Evolutionary conservation across 108 stramenopile species (phyloP).

Genomic region (Schizochytrium sp.): DNA sequence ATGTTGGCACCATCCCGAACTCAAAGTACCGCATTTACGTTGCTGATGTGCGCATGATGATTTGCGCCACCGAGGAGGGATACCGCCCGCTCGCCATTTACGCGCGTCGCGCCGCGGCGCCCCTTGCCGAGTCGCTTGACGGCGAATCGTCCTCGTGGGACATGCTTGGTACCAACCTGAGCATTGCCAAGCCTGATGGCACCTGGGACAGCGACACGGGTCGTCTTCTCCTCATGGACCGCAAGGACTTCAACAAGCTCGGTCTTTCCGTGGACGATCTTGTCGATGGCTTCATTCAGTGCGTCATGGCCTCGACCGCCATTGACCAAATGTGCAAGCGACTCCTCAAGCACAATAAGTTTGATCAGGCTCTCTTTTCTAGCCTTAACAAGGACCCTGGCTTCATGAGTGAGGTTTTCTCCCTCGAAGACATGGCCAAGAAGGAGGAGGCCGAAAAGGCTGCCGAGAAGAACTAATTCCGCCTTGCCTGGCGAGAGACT

Average conservation of each 20-base stretch:
- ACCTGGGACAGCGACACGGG: conserved; percentile 20
- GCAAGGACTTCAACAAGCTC: conserved; percentile 30
- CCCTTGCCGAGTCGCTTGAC: background rate
- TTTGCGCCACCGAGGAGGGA: conserved; percentile 8
- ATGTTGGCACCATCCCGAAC: conserved; percentile 30
- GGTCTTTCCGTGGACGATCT: conserved; percentile 26
- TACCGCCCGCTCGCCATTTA: conserved; percentile 24
- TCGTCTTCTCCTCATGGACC: conserved; percentile 29
- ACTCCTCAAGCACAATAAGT: background rate
- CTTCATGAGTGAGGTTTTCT: conserved; percentile 5
- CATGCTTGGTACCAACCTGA: conserved; percentile 33
- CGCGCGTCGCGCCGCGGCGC: conserved; percentile 18
- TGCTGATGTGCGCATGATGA: conserved; percentile 25
- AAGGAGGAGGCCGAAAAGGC: background rate
- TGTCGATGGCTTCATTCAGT: conserved; percentile 28
- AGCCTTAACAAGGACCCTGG: conserved; percentile 20
- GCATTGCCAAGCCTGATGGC: background rate
- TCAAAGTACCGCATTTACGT: background rate
- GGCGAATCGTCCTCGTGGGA: background rate
- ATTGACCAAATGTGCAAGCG: conserved; percentile 32
- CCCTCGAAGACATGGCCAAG: background rate
- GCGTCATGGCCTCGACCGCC: background rate
- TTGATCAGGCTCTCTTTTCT: conserved; percentile 18
- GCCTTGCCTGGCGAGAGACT: background rate
- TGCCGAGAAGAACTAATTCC: background rate